Conservation (phyloP, 768 basidiomycete species). For the Suillus luteus region DNA sequence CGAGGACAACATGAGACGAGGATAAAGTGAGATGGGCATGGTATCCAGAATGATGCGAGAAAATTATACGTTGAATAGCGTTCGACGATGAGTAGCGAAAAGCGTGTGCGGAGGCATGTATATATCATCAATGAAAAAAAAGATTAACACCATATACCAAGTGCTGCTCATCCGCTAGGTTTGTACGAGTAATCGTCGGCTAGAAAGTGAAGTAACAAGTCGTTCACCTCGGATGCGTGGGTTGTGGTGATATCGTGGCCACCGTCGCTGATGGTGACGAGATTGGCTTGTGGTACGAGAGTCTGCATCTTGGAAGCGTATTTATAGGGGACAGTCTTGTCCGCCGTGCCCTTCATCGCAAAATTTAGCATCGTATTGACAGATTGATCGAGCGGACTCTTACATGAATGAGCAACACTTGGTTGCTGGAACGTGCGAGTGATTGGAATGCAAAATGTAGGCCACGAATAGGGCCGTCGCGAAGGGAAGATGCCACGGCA, state of each 20-base stretch:
- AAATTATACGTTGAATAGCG: neutral
- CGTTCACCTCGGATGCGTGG: conserved; percentile 33
- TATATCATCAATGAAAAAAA: neutral
- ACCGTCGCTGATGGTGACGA: conserved; percentile 32
- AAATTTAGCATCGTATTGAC: neutral
- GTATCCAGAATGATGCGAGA: neutral
- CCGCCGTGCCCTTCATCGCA: conserved; percentile 32
- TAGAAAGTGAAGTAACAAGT: conserved; percentile 31
- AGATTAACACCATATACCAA: neutral
- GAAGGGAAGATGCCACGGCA: conserved; percentile 74
- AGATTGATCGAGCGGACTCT: conserved; percentile 17
- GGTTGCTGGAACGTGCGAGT: conserved; percentile 46
- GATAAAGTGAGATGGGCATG: neutral
- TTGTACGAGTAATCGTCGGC: conserved; percentile 3
- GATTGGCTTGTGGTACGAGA: conserved; percentile 31
- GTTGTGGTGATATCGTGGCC: conserved; percentile 36
- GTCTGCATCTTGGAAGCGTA: conserved; percentile 33
- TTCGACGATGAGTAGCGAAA: neutral
- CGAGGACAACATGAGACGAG: neutral
- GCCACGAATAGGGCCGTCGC: conserved; percentile 72
- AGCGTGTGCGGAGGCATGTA: neutral
- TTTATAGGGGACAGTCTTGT: conserved; percentile 35
- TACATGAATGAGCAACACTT: conserved; percentile 68
- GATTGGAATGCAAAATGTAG: conserved; percentile 54
- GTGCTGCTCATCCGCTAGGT: neutral